Conservation (phyloP, 257 asterid genomes). For the Salvia rosmarinus region DNA sequence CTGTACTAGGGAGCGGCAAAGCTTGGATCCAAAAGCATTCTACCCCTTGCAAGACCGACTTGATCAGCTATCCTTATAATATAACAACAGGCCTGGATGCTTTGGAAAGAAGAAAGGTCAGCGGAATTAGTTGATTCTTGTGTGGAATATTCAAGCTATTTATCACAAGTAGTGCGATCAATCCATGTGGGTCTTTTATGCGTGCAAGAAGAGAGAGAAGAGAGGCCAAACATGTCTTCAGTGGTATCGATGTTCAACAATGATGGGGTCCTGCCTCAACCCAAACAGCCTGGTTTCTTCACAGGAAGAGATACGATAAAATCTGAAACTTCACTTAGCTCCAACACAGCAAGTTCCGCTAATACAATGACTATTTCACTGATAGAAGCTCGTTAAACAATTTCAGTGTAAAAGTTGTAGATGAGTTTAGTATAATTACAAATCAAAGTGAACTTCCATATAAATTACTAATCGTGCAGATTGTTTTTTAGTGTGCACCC, state of each 20-base stretch:
- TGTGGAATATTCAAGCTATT: not conserved
- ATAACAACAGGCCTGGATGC: constrained; percentile 40
- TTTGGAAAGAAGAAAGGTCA: constrained; percentile 36
- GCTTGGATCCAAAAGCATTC: no score
- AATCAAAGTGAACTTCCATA: no score
- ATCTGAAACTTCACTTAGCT: not conserved
- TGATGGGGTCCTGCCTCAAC: constrained; percentile 33
- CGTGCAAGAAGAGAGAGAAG: constrained; percentile 42
- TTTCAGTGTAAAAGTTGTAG: no score
- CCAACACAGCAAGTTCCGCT: not conserved
- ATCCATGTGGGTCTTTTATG: constrained; percentile 43
- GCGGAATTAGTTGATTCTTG: constrained; percentile 30
- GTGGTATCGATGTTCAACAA: constrained; percentile 39
- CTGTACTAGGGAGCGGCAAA: no score
- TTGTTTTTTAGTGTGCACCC: no score
- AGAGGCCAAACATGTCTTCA: constrained; percentile 42
- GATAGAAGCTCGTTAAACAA: constrained; percentile 6
- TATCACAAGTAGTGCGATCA: constrained; percentile 27
- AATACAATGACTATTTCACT: not conserved
- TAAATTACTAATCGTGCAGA: no score
- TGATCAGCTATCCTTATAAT: no score
- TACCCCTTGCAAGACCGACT: no score
- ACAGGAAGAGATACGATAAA: not conserved
- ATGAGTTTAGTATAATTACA: no score
- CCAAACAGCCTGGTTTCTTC: constrained; percentile 43